Conservation (phyloP, 208 protist genomes). For the Crithidia expoeki region DNA sequence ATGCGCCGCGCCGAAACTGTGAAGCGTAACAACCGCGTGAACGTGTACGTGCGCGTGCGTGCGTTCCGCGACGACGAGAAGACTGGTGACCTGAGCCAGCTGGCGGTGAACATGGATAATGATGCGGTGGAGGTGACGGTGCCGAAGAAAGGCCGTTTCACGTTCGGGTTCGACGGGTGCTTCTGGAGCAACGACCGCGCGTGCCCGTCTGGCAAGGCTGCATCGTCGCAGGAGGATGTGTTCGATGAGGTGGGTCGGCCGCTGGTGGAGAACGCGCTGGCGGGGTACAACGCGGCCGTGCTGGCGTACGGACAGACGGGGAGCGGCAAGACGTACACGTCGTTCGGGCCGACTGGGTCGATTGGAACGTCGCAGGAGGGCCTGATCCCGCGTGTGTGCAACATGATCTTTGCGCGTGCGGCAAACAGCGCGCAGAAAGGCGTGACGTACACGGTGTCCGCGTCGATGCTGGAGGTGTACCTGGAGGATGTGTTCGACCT, state of each 20-base stretch:
- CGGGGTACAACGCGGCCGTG: conserved; percentile 85
- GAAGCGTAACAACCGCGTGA: conserved; percentile 72
- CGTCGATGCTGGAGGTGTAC: conserved; percentile 95
- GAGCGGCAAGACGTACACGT: conserved; percentile 87
- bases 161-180: conserved; percentile 93
- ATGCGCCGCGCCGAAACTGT: conserved; percentile 45
- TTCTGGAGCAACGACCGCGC: conserved; percentile 90
- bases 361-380: conserved; percentile 69
- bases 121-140: conserved; percentile 69
- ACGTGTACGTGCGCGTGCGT: conserved; percentile 88
- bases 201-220: conserved; percentile 42
- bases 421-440: conserved; percentile 62
- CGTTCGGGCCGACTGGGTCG: conserved; percentile 67
- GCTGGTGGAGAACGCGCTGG: conserved; percentile 89
- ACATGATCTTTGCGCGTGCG: conserved; percentile 81
- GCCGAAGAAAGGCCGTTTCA: conserved; percentile 72
- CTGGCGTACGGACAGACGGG: conserved; percentile 92
- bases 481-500: no score
- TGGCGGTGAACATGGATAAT: conserved; percentile 73
- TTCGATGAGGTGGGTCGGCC: conserved; percentile 89
- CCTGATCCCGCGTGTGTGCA: conserved; percentile 83
- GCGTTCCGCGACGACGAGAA: conserved; percentile 60
- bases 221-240: conserved; percentile 80
- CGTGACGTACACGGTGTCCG: conserved; percentile 60
- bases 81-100: conserved; percentile 37